phyloP scores from a whole-genome alignment of 768 basidiomycete genomes.

The Boletus coccyginus region DNA sequence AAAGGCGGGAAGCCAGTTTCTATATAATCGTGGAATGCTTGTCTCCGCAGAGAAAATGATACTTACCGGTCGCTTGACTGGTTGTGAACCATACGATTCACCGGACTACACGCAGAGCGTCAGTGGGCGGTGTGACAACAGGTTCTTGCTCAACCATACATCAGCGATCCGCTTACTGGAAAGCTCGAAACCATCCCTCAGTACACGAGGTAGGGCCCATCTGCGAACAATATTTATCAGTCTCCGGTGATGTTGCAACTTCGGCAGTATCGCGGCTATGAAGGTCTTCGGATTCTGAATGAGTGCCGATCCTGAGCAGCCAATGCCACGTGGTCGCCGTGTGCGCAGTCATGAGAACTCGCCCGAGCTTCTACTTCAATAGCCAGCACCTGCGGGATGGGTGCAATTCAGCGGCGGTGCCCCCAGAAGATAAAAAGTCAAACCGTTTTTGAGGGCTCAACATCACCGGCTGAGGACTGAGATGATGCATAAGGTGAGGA shows the following conservation, averaged over 20 bases:
- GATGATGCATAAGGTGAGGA: slow-evolving; percentile 41
- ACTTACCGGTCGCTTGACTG: slow-evolving; percentile 23
- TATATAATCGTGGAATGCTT: background rate
- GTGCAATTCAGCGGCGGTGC: background rate
- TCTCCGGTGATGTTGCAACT: background rate
- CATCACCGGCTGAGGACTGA: slow-evolving; percentile 23
- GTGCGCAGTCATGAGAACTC: background rate
- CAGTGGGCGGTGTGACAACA: background rate
- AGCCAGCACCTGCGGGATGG: slow-evolving; percentile 1
- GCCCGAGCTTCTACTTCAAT: background rate
- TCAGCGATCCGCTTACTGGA: slow-evolving; percentile 14
- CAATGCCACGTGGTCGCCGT: background rate
- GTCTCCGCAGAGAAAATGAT: background rate
- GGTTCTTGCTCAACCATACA: slow-evolving; percentile 10
- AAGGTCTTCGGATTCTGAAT: background rate
- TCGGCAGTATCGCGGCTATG: background rate
- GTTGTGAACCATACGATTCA: slow-evolving; percentile 1
- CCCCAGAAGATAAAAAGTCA: background rate
- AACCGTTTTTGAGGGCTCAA: slow-evolving; percentile 17
- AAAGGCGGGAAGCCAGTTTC: slow-evolving; percentile 10
- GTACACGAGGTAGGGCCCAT: background rate
- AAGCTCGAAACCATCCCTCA: background rate
- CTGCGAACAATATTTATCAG: background rate
- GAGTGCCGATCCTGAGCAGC: background rate
- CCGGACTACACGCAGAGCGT: slow-evolving; percentile 7